Percentiles rank a stretch among this genome's conserved stretches.
Evolutionary conservation across 495 filamentous ascomycete species (phyloP).

Genomic region (Aspergillus sparsus): DNA sequence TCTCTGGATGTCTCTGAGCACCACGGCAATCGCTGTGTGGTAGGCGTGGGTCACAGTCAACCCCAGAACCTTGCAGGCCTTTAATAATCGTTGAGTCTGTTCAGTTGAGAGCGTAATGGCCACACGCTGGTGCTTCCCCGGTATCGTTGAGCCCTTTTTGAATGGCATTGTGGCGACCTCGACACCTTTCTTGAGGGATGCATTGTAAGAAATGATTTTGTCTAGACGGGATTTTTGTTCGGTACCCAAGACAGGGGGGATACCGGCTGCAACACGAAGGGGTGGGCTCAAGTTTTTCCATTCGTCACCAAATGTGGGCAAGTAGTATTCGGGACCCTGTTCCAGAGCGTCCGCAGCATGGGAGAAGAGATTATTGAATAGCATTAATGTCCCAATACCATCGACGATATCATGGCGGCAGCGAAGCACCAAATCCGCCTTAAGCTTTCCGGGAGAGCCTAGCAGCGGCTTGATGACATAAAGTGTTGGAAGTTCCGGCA

Average conservation of each 20-base stretch:
- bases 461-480: slow-evolving; percentile 35
- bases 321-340: slow-evolving; percentile 2
- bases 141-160: background rate
- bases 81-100: slow-evolving; percentile 17
- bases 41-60: slow-evolving; percentile 32
- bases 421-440: slow-evolving; percentile 43
- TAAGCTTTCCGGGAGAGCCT: slow-evolving; percentile 5
- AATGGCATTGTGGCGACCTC: slow-evolving; percentile 28
- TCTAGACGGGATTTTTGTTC: slow-evolving; percentile 18
- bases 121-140: slow-evolving; percentile 30
- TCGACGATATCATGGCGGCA: slow-evolving; percentile 52
- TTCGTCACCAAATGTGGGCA: slow-evolving; percentile 24
- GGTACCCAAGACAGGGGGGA: slow-evolving; percentile 14
- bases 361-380: slow-evolving; percentile 32
- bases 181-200: slow-evolving; percentile 15
- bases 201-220: slow-evolving; percentile 20
- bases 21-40: slow-evolving; percentile 30
- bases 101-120: slow-evolving; percentile 21
- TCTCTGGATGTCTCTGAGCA: slow-evolving; percentile 25
- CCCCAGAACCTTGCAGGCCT: slow-evolving; percentile 18
- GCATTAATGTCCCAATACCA: slow-evolving; percentile 47
- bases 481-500: slow-evolving; percentile 37
- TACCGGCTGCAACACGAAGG: slow-evolving; percentile 25
- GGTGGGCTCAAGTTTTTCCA: slow-evolving; percentile 31
- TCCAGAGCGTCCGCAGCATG: slow-evolving; percentile 21